Base-by-base conservation (phyloP, 176 grass and related monocot species). In the Raddia guianensis region DNA sequence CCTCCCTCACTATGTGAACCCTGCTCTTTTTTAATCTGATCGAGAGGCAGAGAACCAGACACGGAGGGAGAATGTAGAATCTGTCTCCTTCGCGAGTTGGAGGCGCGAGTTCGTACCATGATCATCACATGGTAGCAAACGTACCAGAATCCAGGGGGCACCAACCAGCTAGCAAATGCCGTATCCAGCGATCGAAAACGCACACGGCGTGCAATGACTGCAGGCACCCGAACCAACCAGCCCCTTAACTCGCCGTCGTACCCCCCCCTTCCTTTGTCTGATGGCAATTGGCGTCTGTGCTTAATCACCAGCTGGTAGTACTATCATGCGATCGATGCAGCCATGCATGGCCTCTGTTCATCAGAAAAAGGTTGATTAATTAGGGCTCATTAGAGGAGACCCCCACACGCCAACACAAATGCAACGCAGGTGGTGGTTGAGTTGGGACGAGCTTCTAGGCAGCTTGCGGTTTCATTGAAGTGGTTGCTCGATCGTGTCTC, bases 401-500 rank as follows among this genome's bases (percentile, higher is more conserved):
- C 7, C 56, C 56, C 15, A 59, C 18, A 56, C 15, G 53, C 0
- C 53, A 15, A 56, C 6, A 56, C 53, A 56, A 27, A 27, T 27
- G 27, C 13, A 51, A 12, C 37, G 4, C 37, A 40, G 37, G 27
- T 27, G 27, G 27, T 27, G 27, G 27, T 27, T 27, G 27, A 27
- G 27, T 27, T 27, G 27, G 27, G 27, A 50, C 11, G 11, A 50
- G 49, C 0, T n/a, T n/a, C n/a, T 12, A 12, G 49, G 49, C 49
- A 12, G 11, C 49, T 0, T 12, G 11, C 11, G 12, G 48, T 11
- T 13, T n/a, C 7, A 6, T 5, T 44, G 37, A 67, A 73, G 34
- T 73, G 69, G 80, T 51, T 53, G 69, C 35, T 13, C n/a, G 45
- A n/a, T 46, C 55, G 19, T 43, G 71, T 56, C 49, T 44, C 66